phyloP scores from a whole-genome alignment of 163 green algal genomes.

The Chlamydomonas reinhardtii region DNA sequence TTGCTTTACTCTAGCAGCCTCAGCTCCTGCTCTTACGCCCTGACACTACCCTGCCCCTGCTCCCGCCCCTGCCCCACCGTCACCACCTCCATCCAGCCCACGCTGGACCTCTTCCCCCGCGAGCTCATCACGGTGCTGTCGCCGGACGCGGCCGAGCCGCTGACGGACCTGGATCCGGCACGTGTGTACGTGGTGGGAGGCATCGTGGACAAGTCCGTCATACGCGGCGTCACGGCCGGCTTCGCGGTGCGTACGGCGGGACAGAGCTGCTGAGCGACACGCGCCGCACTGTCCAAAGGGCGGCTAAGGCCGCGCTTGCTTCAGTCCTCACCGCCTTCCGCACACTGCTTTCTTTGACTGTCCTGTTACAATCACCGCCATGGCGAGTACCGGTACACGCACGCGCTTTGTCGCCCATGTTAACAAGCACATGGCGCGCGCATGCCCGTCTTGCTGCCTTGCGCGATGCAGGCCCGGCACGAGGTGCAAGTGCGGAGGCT shows the following conservation, averaged over 20 bases:
- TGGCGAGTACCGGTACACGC: too few relatives aligned
- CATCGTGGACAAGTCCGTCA: conserved; percentile 65
- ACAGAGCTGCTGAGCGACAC: too few relatives aligned
- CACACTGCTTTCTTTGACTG: too few relatives aligned
- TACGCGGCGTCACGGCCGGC: conserved; percentile 50
- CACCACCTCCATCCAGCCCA: background rate
- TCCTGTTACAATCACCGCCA: too few relatives aligned
- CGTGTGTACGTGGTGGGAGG: conserved; percentile 69
- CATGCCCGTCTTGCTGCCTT: too few relatives aligned
- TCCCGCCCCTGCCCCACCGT: background rate
- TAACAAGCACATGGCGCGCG: too few relatives aligned
- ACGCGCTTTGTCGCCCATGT: too few relatives aligned
- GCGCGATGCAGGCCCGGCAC: conserved; percentile 12
- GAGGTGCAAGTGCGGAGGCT: conserved; percentile 45
- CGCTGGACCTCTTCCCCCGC: background rate
- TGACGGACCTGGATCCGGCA: conserved; percentile 51
- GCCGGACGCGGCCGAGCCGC: conserved; percentile 61
- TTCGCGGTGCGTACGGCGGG: conserved; percentile 10
- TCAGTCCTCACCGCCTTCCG: too few relatives aligned
- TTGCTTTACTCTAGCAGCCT: too few relatives aligned
- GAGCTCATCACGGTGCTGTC: conserved; percentile 60
- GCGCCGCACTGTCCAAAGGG: too few relatives aligned
- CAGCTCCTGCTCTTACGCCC: background rate
- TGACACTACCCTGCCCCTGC: background rate
- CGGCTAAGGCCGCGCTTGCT: too few relatives aligned